phyloP scores from a whole-genome alignment of 768 basidiomycete species.

The Boletus insuetus region DNA sequence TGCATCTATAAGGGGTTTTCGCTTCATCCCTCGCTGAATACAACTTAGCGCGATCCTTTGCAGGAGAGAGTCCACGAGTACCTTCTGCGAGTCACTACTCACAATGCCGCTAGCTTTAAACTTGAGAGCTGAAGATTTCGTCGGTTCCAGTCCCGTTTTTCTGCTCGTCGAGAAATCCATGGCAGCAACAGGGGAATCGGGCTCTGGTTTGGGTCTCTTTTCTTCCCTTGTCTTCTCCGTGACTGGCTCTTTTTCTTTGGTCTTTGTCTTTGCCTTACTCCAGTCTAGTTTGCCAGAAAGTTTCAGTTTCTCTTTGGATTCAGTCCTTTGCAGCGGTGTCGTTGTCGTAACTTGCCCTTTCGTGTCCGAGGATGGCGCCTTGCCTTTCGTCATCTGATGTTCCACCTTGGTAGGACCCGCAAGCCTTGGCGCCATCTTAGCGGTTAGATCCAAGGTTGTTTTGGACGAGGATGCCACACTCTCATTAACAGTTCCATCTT shows the following conservation, averaged over 20 bases:
- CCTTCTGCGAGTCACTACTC: slow-evolving; percentile 3
- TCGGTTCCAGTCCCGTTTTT: background rate
- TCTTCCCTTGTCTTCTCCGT: slow-evolving; percentile 10
- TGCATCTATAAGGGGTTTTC: slow-evolving; percentile 39
- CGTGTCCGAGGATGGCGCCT: slow-evolving; percentile 24
- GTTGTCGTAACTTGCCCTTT: slow-evolving; percentile 27
- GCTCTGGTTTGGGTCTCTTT: slow-evolving; percentile 18
- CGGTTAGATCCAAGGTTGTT: slow-evolving; percentile 38
- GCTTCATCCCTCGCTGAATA: slow-evolving; percentile 36
- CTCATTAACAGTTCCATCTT: background rate
- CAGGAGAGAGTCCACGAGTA: background rate
- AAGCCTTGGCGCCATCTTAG: slow-evolving; percentile 10
- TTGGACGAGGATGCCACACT: slow-evolving; percentile 41
- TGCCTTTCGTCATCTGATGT: slow-evolving; percentile 19
- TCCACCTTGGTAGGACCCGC: slow-evolving; percentile 9
- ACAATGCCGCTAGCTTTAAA: background rate
- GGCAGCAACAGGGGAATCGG: background rate
- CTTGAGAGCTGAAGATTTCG: background rate
- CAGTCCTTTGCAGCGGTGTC: slow-evolving; percentile 18
- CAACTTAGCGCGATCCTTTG: slow-evolving; percentile 16
- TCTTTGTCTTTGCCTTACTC: slow-evolving; percentile 54
- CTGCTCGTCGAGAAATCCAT: background rate
- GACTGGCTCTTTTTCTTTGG: slow-evolving; percentile 35
- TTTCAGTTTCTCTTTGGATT: slow-evolving; percentile 31
- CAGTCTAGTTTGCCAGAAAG: slow-evolving; percentile 57